These are phyloP conservation scores for Taphrina pruni DNA, from an alignment of 1,139 yeast genomes.

Conservation along the genomic window DNA sequence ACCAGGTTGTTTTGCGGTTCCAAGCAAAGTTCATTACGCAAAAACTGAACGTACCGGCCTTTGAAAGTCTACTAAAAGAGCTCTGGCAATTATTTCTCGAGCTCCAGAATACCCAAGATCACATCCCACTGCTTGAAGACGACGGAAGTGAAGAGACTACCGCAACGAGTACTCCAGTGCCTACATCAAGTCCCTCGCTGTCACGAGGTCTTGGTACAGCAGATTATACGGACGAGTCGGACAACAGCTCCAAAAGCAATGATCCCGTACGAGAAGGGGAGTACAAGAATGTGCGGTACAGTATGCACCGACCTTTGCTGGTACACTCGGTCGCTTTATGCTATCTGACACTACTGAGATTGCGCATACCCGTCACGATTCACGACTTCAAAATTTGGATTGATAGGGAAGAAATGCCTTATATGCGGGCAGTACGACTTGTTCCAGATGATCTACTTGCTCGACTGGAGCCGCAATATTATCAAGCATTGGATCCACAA, in stretches of 20 bases:
- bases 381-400: conserved; percentile 31
- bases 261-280: background rate
- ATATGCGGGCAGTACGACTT: conserved; percentile 14
- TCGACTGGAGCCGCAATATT: conserved; percentile 12
- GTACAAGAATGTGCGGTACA: conserved; percentile 16
- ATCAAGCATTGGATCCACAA: conserved; percentile 26
- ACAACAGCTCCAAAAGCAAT: background rate
- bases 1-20: conserved; percentile 26
- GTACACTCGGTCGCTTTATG: conserved; percentile 21
- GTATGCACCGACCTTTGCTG: conserved; percentile 29
- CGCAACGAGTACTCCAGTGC: background rate
- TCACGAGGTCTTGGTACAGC: background rate
- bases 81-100: conserved; percentile 32
- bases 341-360: conserved; percentile 13
- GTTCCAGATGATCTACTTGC: conserved; percentile 18
- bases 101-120: background rate
- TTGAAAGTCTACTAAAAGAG: conserved; percentile 20
- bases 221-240: background rate
- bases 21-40: conserved; percentile 23
- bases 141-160: background rate
- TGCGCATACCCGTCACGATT: conserved; percentile 34
- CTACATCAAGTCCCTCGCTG: background rate
- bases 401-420: conserved; percentile 19
- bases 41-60: conserved; percentile 8
- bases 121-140: conserved; percentile 13